Base-by-base conservation (phyloP, 768 basidiomycete genomes). In the Podaxis rugospora region DNA sequence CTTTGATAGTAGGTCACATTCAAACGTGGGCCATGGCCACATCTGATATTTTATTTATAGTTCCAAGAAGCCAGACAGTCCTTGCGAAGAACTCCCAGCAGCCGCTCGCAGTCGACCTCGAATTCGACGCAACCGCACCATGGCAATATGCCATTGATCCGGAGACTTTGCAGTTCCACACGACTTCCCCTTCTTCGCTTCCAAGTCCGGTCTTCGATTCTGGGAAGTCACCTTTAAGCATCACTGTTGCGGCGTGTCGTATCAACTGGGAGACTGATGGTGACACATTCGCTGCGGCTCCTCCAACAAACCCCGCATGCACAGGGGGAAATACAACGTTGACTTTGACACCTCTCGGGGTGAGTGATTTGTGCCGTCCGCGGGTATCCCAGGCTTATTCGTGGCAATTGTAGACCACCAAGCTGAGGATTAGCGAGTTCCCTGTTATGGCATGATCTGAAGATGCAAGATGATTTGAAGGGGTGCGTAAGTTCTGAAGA, bases 131-230 rank as follows among this genome's bases (percentile, higher is more conserved):
- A 5, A 77, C 77, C 3, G 72, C 66, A 1, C 64, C 72, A 7
- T 84, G 83, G 83, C 78, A 82, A 64, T 83, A 79, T 65, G 83
- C 83, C 14, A 83, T 84, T 61, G 82, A 85, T 66, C 80, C 80
- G 0, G 65, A 72, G 2, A 77, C 77, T 3, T 64, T 79, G 28
- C 71, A 71, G 51, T 81, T 81, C 68, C 65, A 66, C 55, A 71
- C 73, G 44, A 69, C 66, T 13, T 70, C 72, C 3, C 72, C 75
- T 2, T 51, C 71, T 21, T 73, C 72, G 16, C 71, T 80, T 21
- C 79, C 80, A 4, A 78, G 78, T 13, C 80, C 80, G 0, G 69
- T 81, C 11, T 84, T 79, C 66, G 81, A 83, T 67, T 72, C 78
- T 6, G 80, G 80, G 7, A 71, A 75, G 58, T 78, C 81, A 9